Evolutionary conservation across 75 land plant species (phyloP).

Genomic region (Cupressus sempervirens): DNA sequence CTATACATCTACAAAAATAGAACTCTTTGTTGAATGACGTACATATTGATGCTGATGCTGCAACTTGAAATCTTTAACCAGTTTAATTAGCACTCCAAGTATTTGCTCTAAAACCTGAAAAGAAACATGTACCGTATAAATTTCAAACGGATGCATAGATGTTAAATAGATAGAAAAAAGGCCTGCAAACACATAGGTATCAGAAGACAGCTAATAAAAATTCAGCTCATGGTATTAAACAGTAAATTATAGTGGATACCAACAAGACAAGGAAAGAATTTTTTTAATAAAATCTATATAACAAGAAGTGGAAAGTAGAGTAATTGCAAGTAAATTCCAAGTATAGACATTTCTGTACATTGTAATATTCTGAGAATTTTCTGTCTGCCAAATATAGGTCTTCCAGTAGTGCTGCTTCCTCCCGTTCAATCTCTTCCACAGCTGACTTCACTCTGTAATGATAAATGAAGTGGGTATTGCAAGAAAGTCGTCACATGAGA

Average conservation of each 20-base stretch:
- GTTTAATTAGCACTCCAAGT: slow-evolving; percentile 75
- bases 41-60: slow-evolving; percentile 96
- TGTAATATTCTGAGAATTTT: slow-evolving; percentile 94
- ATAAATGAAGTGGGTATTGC: neutral
- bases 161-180: neutral
- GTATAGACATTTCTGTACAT: slow-evolving; percentile 35
- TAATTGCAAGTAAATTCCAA: neutral
- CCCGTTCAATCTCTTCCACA: slow-evolving; percentile 92
- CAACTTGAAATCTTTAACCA: slow-evolving; percentile 91
- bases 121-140: neutral
- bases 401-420: slow-evolving; percentile 75
- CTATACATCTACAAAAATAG: neutral
- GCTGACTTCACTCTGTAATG: slow-evolving; percentile 68
- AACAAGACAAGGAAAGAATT: neutral
- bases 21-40: slow-evolving; percentile 14
- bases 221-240: neutral
- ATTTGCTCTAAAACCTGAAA: slow-evolving; percentile 93
- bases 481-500: neutral
- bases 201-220: neutral
- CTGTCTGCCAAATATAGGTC: slow-evolving; percentile 93
- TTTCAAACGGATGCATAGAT: neutral
- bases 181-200: neutral
- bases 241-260: neutral
- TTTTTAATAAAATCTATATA: neutral
- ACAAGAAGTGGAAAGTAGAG: neutral